Conservation (phyloP, 2,329 filamentous ascomycete genomes). For the Pleurostoma richardsiae region DNA sequence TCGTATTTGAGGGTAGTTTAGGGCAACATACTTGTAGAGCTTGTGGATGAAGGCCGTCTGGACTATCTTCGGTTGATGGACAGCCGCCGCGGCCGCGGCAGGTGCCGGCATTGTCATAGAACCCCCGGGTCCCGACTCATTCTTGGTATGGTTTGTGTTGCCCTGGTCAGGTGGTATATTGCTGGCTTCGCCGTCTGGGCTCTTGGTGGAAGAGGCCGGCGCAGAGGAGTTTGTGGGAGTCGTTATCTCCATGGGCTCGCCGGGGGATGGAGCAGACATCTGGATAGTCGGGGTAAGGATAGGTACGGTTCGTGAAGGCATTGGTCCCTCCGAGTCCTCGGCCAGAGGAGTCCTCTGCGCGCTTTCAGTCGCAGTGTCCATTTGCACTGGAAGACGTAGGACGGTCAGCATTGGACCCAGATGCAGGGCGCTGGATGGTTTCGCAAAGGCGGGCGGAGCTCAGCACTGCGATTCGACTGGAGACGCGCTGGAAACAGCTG, state of each 20-base stretch:
- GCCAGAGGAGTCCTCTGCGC: conserved; percentile 36
- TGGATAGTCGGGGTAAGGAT: conserved; percentile 53
- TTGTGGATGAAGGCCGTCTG: conserved; percentile 99
- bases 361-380: conserved; percentile 49
- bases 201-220: conserved; percentile 36
- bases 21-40: conserved; percentile 75
- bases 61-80: conserved; percentile 93
- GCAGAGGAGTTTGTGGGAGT: conserved; percentile 43
- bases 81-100: conserved; percentile 61
- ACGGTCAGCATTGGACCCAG: conserved; percentile 11
- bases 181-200: conserved; percentile 28
- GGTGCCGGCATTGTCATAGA: conserved; percentile 45
- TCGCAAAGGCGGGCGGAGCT: neutral
- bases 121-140: conserved; percentile 27
- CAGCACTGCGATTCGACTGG: no score
- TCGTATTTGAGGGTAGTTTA: neutral
- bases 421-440: neutral
- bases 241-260: conserved; percentile 58
- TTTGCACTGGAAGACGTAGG: conserved; percentile 32
- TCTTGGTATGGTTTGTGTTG: conserved; percentile 27
- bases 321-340: conserved; percentile 36
- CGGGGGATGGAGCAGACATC: conserved; percentile 53
- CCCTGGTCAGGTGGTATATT: conserved; percentile 28
- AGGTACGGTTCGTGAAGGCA: conserved; percentile 50
- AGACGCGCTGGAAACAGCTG: no score